A percentile compares a stretch with the other conserved stretches of the same genome.
Evolutionary conservation across 441 rosid genomes (phyloP).

Genomic region (Populus tomentosa): DNA sequence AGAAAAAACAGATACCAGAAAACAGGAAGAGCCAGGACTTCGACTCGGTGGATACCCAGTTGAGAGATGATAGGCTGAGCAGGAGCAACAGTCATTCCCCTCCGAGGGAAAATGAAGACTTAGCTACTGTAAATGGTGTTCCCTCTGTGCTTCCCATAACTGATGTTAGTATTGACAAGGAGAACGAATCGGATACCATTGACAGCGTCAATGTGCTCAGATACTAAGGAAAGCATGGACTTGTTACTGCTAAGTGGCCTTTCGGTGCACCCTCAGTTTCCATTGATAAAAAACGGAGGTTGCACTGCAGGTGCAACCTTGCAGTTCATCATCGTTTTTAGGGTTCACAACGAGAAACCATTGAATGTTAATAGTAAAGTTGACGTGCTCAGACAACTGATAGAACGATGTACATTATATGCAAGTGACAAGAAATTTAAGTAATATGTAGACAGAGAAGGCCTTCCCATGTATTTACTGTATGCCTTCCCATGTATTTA

Average conservation of each 20-base stretch:
- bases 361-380: not conserved
- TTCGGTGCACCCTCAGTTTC: not conserved
- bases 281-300: too few species aligned
- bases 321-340: not conserved
- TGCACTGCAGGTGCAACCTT: too few species aligned
- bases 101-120: conserved; percentile 38
- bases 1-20: conserved; percentile 54
- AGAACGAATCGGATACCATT: conserved; percentile 64
- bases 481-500: too few species aligned
- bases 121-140: conserved; percentile 40
- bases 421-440: not conserved
- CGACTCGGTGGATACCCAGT: conserved; percentile 37
- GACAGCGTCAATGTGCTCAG: conserved; percentile 42
- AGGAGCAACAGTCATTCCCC: conserved; percentile 70
- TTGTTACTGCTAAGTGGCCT: not conserved
- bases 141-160: conserved; percentile 44
- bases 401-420: not conserved
- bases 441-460: not conserved
- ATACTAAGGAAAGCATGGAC: not conserved
- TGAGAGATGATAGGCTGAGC: conserved; percentile 53
- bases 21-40: conserved; percentile 70
- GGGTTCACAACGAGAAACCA: not conserved
- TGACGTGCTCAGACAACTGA: not conserved
- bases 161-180: conserved; percentile 49
- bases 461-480: not conserved